Evolutionary conservation across 192 early-diverging fungal species (phyloP), one percentile per base, ranked within the genome.

Genomic region (Cetraspora pellucida): DNA sequence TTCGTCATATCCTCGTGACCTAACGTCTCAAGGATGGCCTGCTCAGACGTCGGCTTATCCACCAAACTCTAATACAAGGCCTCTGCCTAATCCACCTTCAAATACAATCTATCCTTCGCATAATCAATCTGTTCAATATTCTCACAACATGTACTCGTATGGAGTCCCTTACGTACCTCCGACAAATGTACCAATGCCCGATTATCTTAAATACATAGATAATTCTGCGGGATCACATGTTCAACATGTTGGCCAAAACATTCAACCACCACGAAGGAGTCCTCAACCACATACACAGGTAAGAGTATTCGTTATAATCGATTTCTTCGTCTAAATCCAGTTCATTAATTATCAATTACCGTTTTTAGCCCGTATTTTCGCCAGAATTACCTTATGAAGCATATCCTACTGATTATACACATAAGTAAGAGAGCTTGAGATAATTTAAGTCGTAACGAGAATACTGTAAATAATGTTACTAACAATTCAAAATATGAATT

Each of bases 11-110:
- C 70, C 70, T 55, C 68, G 45, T 46, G 47, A 70, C 45, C 45
- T 70, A 23, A 70, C 68, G 10, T 50, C 68, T 46, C 70, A 52
- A n/a, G 70, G 70, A 27, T 72, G 70, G 70, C 70, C 70, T 17
- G 7, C 31, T 14, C 10, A 37, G 10, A 52, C 8, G 21, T 7
- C 17, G 10, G 16, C 10, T 55, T 25, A 72, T 16, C 3, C 14
- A 14, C 7, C 49, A 46, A 70, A 52, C 9, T 11, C 25, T 46
- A 14, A 19, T 70, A 13, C 11, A 47, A 70, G 68, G 16, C 68
- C 68, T 14, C 49, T 70, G 2, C 68, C 68, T 23, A 45, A 27
- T 14, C 70, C 70, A n/a, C 25, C 68, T 17, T 16, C 23, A 21
- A 54, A 54, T 19, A 37, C 68, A 50, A 49, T 19, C 8, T 14